Conservation (phyloP, 768 basidiomycete species). For the Lactarius quietus region DNA sequence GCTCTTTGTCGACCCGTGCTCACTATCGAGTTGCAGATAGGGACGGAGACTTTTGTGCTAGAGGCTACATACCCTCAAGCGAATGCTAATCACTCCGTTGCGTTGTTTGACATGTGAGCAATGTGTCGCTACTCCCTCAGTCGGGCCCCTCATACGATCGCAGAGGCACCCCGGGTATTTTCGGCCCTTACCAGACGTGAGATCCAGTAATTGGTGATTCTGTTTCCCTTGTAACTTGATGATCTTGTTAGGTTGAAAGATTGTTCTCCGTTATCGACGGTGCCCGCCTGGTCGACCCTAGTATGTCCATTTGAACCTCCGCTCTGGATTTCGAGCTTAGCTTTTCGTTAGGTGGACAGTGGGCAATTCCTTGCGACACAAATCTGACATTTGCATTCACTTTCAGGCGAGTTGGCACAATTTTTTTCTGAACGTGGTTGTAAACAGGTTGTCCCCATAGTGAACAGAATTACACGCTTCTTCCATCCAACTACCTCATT, state of each 20-base stretch:
- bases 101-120: conserved; percentile 70
- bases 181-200: conserved; percentile 76
- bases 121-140: not conserved
- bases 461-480: conserved; percentile 51
- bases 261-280: conserved; percentile 57
- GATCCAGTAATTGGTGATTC: conserved; percentile 24
- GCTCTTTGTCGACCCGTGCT: not conserved
- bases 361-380: conserved; percentile 72
- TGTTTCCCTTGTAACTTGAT: not conserved
- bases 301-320: conserved; percentile 34
- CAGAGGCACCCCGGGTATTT: conserved; percentile 69
- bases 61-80: conserved; percentile 61
- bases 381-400: conserved; percentile 56
- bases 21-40: not conserved
- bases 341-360: conserved; percentile 51
- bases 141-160: not conserved
- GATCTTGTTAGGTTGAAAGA: conserved; percentile 53
- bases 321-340: not conserved
- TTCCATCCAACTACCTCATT: conserved; percentile 75
- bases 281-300: conserved; percentile 63
- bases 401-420: conserved; percentile 53
- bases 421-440: not conserved
- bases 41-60: conserved; percentile 40
- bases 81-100: conserved; percentile 54
- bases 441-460: conserved; percentile 24